Conservation (phyloP, 2,329 filamentous ascomycete genomes). For the Scorias spongiosa region DNA sequence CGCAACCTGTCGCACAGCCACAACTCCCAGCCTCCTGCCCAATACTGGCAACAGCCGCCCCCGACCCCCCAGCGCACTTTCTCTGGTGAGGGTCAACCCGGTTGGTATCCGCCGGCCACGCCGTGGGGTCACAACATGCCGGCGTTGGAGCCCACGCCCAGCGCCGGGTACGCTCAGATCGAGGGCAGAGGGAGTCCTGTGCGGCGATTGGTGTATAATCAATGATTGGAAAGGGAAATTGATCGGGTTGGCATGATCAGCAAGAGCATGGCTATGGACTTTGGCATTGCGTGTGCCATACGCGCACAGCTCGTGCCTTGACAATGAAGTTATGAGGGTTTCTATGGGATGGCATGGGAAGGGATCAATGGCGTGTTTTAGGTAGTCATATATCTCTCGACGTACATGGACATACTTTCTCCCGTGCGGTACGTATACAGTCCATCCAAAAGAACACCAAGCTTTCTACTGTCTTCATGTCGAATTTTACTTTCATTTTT, state of each 20-base stretch:
- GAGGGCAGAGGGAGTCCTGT: constrained; percentile 20
- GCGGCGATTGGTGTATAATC: constrained; percentile 17
- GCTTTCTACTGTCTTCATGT: too few species aligned
- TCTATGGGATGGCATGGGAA: too few species aligned
- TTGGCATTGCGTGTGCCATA: too few species aligned
- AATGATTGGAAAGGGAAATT: constrained; percentile 7
- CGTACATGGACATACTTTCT: too few species aligned
- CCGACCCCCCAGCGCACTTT: constrained; percentile 21
- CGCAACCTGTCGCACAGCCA: constrained; percentile 11
- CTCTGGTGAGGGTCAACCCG: constrained; percentile 11
- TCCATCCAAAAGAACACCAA: too few species aligned
- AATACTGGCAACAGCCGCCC: constrained; percentile 12
- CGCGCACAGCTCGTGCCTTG: too few species aligned
- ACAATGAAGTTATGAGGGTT: too few species aligned
- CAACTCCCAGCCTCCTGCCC: constrained; percentile 1
- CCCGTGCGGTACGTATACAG: too few species aligned
- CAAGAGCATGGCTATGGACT: too few species aligned
- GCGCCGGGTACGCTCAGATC: constrained; percentile 14
- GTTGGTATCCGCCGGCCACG: constrained; percentile 13
- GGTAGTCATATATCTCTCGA: too few species aligned
- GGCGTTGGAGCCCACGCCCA: constrained; percentile 18
- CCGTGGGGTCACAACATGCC: constrained; percentile 13
- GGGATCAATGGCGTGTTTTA: too few species aligned
- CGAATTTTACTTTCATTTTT: too few species aligned
- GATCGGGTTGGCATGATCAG: background rate